These are phyloP conservation scores for Backusella westeae DNA, from an alignment of 192 early-diverging fungal genomes.

Conservation along the genomic window DNA sequence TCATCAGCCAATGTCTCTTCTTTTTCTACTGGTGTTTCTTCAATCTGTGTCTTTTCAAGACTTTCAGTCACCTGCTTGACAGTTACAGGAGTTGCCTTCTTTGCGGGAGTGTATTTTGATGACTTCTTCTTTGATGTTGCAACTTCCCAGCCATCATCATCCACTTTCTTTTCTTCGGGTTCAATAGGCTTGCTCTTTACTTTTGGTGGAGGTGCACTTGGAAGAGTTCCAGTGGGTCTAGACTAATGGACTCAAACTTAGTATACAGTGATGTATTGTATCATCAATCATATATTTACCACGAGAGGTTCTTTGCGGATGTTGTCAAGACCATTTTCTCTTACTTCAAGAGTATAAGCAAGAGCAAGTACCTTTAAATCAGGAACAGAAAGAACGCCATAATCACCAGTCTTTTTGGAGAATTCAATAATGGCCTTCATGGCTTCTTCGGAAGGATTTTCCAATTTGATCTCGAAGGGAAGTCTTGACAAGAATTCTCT, in stretches of 20 bases:
- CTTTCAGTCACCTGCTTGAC: conserved; percentile 32
- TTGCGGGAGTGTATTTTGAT: neutral
- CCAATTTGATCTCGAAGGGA: conserved; percentile 62
- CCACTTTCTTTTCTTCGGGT: conserved; percentile 23
- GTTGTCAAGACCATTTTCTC: conserved; percentile 66
- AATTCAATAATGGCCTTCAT: conserved; percentile 73
- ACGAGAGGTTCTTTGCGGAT: conserved; percentile 71
- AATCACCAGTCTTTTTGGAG: conserved; percentile 92
- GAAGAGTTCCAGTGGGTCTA: conserved; percentile 17
- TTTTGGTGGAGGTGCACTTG: conserved; percentile 27
- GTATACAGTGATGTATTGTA: too few species aligned
- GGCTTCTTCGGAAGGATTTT: conserved; percentile 62
- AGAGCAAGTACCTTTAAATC: conserved; percentile 92
- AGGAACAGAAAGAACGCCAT: conserved; percentile 67
- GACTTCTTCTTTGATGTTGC: conserved; percentile 14
- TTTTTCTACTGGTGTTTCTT: neutral
- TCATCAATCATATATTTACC: conserved; percentile 13
- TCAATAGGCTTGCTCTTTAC: neutral
- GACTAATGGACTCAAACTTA: neutral
- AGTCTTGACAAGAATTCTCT: conserved; percentile 56
- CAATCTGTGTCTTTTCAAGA: conserved; percentile 27
- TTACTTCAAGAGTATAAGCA: conserved; percentile 82
- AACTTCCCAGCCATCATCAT: conserved; percentile 53
- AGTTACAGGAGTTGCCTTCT: neutral
- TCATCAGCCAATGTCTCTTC: neutral